A percentile compares a stretch with the other conserved stretches of the same genome.
phyloP scores from a whole-genome alignment of 2,329 filamentous ascomycete species.

The Colletotrichum limetticola region DNA sequence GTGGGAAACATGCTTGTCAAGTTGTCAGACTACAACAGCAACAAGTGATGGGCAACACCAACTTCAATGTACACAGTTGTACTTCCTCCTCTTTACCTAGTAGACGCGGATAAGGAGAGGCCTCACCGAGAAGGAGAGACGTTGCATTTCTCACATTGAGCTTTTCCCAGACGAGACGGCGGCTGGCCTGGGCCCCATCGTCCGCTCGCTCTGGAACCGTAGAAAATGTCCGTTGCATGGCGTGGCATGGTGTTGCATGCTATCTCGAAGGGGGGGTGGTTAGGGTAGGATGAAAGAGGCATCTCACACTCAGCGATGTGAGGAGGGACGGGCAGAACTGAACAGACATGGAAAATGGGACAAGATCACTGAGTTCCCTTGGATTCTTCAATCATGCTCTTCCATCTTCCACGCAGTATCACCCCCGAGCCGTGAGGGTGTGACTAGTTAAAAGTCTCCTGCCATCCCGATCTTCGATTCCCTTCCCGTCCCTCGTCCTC shows the following conservation, averaged over 20 bases:
- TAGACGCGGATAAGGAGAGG: background rate
- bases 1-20: background rate
- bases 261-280: background rate
- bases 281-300: background rate
- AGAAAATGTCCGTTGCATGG: background rate
- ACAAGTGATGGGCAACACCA: background rate
- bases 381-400: background rate
- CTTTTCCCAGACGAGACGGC: constrained; percentile 21
- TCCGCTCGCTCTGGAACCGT: background rate
- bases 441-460: constrained; percentile 14
- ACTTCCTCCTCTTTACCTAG: background rate
- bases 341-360: background rate
- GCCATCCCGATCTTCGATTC: constrained; percentile 21
- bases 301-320: background rate
- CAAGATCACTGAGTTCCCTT: background rate
- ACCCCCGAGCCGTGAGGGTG: background rate
- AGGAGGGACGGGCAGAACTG: background rate
- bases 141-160: constrained; percentile 2
- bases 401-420: background rate
- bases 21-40: background rate
- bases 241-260: background rate
- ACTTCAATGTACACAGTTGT: background rate
- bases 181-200: constrained; percentile 3
- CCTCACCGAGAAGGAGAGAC: background rate
- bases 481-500: constrained; percentile 15